Evolutionary conservation across 345 rosid genomes (phyloP), one percentile per base, ranked within the genome.

Genomic region (Hirschfeldia incana): DNA sequence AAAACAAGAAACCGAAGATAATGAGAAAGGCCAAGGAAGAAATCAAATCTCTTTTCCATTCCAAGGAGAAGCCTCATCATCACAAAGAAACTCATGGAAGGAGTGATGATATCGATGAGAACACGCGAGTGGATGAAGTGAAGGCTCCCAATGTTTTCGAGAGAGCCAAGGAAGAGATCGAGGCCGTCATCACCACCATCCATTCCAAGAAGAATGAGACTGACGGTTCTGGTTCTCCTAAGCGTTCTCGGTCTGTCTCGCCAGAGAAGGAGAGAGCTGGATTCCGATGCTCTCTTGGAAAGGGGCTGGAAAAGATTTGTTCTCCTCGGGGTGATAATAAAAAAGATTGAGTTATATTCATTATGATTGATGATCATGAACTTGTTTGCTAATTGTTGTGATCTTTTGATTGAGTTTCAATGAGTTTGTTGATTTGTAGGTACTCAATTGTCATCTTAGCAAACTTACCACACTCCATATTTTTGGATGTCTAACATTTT

Each of bases 151-250:
- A 62, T 79, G 80, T 89, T 5, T 86, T 86, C 5, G 79, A 83
- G 63, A 79, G 91, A 75, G 88, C 84, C 1, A 82, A 89, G 51
- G 97, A 89, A 81, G 94, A 86, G 29, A 70, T 89, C 1, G 91
- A 89, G 37, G 91, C 93, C 3, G 76, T 88, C 36, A 82, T 84
- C 0, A 83, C 71, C 1, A 55, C 89, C 12, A 84, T 89, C 66
- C 87, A 84, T 63, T 78, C 70, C 29, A 80, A 87, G 85, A 73
- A 62, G 70, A 85, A 85, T 21, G 85, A 84, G 39, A 10, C 67
- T 0, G 70, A 49, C 8, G 16, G 53, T 44, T 33, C 62, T 51
- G 73, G 30, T 42, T 68, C 79, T 5, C 74, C 68, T 42, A 0
- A 8, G 53, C 13, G 9, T 17, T 73, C 81, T 59, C 64, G n/a